These are phyloP conservation scores for Penicillium nucicola DNA, from an alignment of 495 filamentous ascomycete species.

Conservation along the genomic window DNA sequence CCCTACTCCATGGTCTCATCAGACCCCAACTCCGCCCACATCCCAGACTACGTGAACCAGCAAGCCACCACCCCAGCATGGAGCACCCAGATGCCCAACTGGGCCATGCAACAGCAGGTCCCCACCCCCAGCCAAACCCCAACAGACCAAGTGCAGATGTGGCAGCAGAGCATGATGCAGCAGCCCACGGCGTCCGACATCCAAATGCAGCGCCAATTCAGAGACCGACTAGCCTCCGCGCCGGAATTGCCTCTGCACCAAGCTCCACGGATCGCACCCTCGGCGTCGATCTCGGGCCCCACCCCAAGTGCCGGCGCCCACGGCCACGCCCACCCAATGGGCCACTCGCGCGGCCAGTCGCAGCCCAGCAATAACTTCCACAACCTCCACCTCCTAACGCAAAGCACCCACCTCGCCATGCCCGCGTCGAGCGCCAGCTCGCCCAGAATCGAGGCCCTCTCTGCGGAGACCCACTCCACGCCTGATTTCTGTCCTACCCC, in stretches of 20 bases:
- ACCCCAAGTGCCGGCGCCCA: not conserved
- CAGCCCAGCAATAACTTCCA: conserved; percentile 22
- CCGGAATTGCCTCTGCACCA: conserved; percentile 32
- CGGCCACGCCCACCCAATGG: conserved; percentile 3
- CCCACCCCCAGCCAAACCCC: conserved; percentile 21
- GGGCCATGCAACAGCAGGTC: conserved; percentile 26
- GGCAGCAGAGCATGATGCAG: conserved; percentile 34
- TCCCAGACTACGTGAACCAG: conserved; percentile 30
- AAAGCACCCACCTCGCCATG: conserved; percentile 17
- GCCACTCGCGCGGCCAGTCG: conserved; percentile 26
- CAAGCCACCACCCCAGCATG: conserved; percentile 14
- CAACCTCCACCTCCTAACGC: conserved; percentile 25
- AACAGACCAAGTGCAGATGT: conserved; percentile 25
- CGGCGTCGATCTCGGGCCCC: conserved; percentile 20
- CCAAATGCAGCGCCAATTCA: conserved; percentile 31
- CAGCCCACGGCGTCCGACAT: conserved; percentile 23
- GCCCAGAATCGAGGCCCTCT: conserved; percentile 21
- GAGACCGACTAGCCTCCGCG: conserved; percentile 39
- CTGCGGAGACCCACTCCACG: conserved; percentile 32
- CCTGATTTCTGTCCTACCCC: conserved; percentile 39
- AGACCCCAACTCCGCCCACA: conserved; percentile 16
- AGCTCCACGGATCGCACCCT: conserved; percentile 5
- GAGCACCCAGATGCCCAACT: conserved; percentile 18
- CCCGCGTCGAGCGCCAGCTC: conserved; percentile 13
- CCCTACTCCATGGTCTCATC: conserved; percentile 13